These are phyloP conservation scores for Xylariaceae sp. DNA, from an alignment of 2,329 filamentous ascomycete species.

Conservation along the genomic window DNA sequence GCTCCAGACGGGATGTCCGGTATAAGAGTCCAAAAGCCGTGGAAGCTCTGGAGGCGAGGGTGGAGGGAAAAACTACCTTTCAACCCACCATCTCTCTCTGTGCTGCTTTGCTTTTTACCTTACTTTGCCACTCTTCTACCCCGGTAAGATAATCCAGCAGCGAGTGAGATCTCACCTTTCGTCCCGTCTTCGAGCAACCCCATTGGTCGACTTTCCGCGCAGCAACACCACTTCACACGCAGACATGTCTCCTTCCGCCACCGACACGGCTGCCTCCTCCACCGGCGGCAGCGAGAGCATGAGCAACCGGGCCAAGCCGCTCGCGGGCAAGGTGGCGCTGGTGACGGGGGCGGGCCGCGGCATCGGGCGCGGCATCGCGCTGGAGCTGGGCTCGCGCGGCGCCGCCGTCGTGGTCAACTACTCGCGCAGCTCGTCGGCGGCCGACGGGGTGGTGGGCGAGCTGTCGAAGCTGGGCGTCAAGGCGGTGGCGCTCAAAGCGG, in stretches of 20 bases:
- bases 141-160: too few species aligned
- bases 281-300: constrained; percentile 11
- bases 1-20: constrained; percentile 4
- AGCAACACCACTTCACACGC: constrained; percentile 5
- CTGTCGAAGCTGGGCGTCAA: constrained; percentile 49
- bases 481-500: constrained; percentile 54
- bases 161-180: too few species aligned
- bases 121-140: too few species aligned
- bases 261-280: constrained; percentile 6
- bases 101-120: too few species aligned
- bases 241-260: constrained; percentile 25
- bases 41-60: too few species aligned
- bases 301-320: constrained; percentile 27
- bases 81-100: too few species aligned
- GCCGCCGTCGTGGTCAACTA: constrained; percentile 63
- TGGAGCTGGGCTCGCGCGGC: constrained; percentile 59
- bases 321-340: constrained; percentile 48
- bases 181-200: too few species aligned
- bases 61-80: too few species aligned
- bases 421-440: constrained; percentile 44
- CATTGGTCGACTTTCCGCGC: too few species aligned
- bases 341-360: constrained; percentile 60
- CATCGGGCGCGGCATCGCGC: constrained; percentile 58
- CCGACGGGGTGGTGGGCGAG: constrained; percentile 48
- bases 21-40: constrained; percentile 10